Evolutionary conservation across 495 filamentous ascomycete species (phyloP).

Genomic region (Hypoxylon cercidicola): DNA sequence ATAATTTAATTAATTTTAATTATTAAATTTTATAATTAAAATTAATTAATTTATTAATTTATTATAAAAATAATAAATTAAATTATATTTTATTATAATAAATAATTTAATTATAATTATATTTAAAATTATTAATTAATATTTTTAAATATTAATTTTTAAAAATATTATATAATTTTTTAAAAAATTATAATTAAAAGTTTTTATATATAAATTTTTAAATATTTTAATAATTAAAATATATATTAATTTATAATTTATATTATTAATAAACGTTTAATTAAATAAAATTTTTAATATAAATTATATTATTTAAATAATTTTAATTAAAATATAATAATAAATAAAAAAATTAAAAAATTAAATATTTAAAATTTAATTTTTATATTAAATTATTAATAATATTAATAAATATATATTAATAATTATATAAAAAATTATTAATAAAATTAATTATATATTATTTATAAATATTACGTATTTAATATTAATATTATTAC

Average conservation of each 20-base stretch:
- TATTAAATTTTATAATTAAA: neutral
- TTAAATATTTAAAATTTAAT: neutral
- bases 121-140: neutral
- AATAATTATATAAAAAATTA: neutral
- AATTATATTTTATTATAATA: neutral
- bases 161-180: neutral
- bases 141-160: neutral
- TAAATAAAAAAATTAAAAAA: neutral
- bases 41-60: neutral
- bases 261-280: conserved; percentile 1
- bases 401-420: neutral
- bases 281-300: neutral
- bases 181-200: conserved; percentile 1
- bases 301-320: neutral
- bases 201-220: too few species aligned
- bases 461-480: neutral
- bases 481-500: neutral
- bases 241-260: neutral
- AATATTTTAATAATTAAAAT: neutral
- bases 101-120: neutral
- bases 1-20: neutral
- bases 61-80: neutral
- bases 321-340: neutral
- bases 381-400: too few species aligned
- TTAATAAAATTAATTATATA: neutral